Evolutionary conservation across 352 stramenopile genomes (phyloP), one percentile per base, ranked within the genome.

Genomic region (Pythium monospermum): DNA sequence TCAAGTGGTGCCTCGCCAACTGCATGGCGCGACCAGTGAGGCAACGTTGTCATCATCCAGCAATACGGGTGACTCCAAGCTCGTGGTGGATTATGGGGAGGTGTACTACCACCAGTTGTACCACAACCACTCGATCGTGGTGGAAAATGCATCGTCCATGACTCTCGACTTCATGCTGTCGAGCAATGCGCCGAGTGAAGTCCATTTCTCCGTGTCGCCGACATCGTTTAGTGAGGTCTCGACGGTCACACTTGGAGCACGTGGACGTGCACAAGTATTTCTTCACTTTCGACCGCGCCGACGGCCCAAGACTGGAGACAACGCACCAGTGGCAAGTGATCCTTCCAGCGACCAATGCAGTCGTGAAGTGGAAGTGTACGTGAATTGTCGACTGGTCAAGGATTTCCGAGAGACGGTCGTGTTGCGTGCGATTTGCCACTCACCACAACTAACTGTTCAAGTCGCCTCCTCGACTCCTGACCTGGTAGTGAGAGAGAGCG

Each of bases 101-200:
- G 79, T 94, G 3, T 94, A 90, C 53, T 94, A 92, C 47, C 71
- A 92, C 73, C 92, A 94, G 52, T 55, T 92, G 3, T 94, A 94
- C 45, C 83, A 92, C 52, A 94, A 94, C 43, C 83, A 94, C 67
- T 94, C 83, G 27, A 88, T 94, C 28, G 76, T 94, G 59, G 83
- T 94, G 18, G 83, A 94, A 49, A 94, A 94, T 40, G 84, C 81
- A 21, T 92, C 81, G 21, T 73, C 76, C n/a, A 57, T 94, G 56
- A 83, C 67, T 31, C 69, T 94, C 16, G 83, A 94, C 50, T 94
- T 94, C 50, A 92, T 90, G 46, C 61, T 94, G 22, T 91, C 79
- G 35, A 94, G 76, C 39, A 94, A 86, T 44, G 81, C 81, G 23
- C 75, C 77, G 2, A 77, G 86, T 39, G 83, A 94, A 59, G 71